Evolutionary conservation across 192 early-diverging fungal species (phyloP), one percentile per base, ranked within the genome.

Genomic region (Phycomyces blakesleeanus): DNA sequence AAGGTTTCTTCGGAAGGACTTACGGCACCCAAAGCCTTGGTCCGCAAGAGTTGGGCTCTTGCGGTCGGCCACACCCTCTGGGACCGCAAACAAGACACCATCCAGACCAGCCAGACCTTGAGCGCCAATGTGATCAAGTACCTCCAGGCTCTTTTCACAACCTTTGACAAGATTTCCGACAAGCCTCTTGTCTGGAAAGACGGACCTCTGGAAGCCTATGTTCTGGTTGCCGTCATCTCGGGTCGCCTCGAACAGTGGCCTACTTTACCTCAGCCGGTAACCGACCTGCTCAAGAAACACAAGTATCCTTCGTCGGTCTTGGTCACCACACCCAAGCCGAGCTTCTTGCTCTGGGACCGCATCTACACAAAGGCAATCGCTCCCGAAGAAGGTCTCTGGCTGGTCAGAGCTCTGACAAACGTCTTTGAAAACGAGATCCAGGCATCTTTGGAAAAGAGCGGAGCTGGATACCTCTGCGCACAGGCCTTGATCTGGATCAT

Each of bases 301-400:
- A 79, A 81, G 29, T 73, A 68, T 24, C 67, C 60, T 14, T 56
- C 29, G n/a, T 51, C 74, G 1, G 56, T 81, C 6, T 58, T 80
- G 44, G 59, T 69, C 4, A 63, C 73, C 24, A 65, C 63, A 5
- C 71, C 82, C 16, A 85, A 88, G 57, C 87, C 85, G 55, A 90
- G 91, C 6, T 89, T 89, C 52, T 76, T 92, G 11, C 71, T 94
- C 41, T 89, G 88, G 82, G 92, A 95, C 57, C 91, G 90, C 71
- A 85, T 87, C 29, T 95, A 87, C 61, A 81, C 80, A 55, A 92
- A 92, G 69, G 79, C 88, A 38, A 70, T 83, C 3, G 71, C 65
- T 15, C 66, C 78, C 3, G 76, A 81, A 16, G 91, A 93, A 66
- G 81, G 82, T 34, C 73, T 71, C 9, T 91, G 93, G 85, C 72